These are phyloP conservation scores for Solanum etuberosum DNA, from an alignment of 257 asterid genomes.

Conservation along the genomic window DNA sequence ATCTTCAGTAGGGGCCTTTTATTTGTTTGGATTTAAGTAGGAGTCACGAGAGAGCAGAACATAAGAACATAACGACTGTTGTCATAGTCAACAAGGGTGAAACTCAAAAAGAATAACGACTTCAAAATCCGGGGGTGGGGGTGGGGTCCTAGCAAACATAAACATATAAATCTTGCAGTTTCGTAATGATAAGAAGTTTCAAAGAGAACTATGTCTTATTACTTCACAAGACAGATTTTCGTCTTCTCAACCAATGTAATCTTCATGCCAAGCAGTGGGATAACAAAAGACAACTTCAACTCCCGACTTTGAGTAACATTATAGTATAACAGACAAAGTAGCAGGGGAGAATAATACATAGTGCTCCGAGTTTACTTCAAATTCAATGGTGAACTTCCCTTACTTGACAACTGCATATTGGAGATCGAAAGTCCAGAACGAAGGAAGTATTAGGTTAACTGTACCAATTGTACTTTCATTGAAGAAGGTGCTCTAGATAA, in stretches of 20 bases:
- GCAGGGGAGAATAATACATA: neutral
- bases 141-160: neutral
- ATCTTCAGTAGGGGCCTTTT: neutral
- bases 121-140: neutral
- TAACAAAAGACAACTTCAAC: neutral
- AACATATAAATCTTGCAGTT: neutral
- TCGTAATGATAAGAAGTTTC: neutral
- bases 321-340: neutral
- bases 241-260: neutral
- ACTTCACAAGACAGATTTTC: neutral
- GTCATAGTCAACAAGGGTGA: neutral
- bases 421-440: slow-evolving; percentile 9
- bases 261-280: neutral
- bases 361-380: neutral
- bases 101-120: neutral
- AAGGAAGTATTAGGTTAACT: slow-evolving; percentile 14
- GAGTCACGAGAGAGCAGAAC: neutral
- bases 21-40: neutral
- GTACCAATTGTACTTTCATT: slow-evolving; percentile 19
- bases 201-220: neutral
- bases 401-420: slow-evolving; percentile 6
- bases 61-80: neutral
- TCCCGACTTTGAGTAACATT: neutral
- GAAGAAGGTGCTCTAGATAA: slow-evolving; percentile 12
- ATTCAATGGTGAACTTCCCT: neutral